A percentile compares a stretch with the other conserved stretches of the same genome.
Conservation (phyloP, 2,329 filamentous ascomycete species). For the Colletotrichum salicis region DNA sequence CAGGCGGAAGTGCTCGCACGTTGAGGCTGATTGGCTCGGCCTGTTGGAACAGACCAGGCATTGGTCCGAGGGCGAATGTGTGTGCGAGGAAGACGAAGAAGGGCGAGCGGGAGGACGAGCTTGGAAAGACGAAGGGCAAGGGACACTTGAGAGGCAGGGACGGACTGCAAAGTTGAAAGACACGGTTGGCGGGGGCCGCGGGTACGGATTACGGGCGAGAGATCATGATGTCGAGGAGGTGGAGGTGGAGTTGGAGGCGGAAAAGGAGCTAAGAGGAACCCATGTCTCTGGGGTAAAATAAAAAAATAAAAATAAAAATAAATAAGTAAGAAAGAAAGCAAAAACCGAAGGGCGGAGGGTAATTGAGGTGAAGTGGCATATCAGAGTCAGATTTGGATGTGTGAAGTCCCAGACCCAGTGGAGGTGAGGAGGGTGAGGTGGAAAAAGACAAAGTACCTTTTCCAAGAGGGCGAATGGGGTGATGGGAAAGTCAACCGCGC, state of each 20-base stretch:
- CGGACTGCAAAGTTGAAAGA: conserved; percentile 11
- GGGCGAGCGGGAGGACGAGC: background rate
- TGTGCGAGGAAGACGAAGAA: conserved; percentile 6
- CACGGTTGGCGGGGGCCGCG: background rate
- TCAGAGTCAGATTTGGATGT: background rate
- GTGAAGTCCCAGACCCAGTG: background rate
- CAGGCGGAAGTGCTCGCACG: conserved; percentile 3
- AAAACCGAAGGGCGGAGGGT: background rate
- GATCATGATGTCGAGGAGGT: background rate
- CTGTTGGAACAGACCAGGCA: conserved; percentile 17
- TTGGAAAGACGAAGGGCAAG: conserved; percentile 4
- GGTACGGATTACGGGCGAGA: conserved; percentile 9
- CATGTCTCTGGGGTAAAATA: conserved; percentile 11
- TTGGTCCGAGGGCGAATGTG: conserved; percentile 22
- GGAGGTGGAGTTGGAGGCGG: background rate
- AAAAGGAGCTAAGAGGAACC: background rate
- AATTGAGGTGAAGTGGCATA: conserved; percentile 11
- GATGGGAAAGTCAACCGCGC: background rate
- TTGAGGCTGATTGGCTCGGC: conserved; percentile 14
- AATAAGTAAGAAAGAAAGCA: background rate
- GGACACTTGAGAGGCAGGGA: background rate
- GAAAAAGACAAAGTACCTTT: background rate
- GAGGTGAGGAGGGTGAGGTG: background rate
- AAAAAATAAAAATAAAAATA: background rate
- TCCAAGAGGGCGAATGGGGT: background rate